Conservation (phyloP, 306 rosid genomes). For the Glycyrrhiza uralensis region DNA sequence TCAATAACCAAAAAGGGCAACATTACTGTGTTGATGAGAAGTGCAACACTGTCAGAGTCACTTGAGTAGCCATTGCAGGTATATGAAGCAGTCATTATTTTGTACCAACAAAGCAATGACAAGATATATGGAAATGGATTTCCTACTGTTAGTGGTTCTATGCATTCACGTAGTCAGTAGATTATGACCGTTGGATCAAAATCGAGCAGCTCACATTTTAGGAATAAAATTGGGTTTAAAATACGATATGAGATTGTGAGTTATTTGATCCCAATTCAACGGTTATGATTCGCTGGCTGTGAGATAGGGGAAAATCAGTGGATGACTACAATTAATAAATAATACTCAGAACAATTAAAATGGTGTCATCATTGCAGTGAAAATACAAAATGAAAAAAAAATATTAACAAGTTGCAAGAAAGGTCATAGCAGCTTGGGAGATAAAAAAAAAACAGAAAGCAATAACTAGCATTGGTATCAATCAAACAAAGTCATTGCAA, state of each 20-base stretch:
- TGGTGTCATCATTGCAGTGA: background rate
- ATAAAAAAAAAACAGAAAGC: slow-evolving; percentile 6
- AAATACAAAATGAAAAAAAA: background rate
- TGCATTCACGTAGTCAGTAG: too few relatives aligned
- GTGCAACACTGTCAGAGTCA: slow-evolving; percentile 17
- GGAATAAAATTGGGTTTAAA: too few relatives aligned
- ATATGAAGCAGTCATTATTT: background rate
- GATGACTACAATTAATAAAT: background rate
- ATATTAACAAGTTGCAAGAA: background rate
- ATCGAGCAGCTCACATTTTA: too few relatives aligned
- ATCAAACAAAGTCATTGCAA: background rate
- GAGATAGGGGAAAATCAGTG: too few relatives aligned
- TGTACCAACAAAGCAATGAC: background rate
- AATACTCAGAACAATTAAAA: background rate
- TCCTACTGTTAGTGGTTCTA: too few relatives aligned
- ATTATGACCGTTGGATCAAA: too few relatives aligned
- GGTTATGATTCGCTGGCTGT: too few relatives aligned
- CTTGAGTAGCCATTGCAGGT: slow-evolving; percentile 30
- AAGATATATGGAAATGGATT: too few relatives aligned
- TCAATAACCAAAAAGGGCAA: background rate
- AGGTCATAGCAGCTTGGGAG: slow-evolving; percentile 3
- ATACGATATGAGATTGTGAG: too few relatives aligned
- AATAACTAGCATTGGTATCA: background rate
- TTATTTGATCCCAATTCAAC: too few relatives aligned
- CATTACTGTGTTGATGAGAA: background rate